These are phyloP conservation scores for Pulveroboletus ravenelii DNA, from an alignment of 768 basidiomycete genomes.

Conservation along the genomic window DNA sequence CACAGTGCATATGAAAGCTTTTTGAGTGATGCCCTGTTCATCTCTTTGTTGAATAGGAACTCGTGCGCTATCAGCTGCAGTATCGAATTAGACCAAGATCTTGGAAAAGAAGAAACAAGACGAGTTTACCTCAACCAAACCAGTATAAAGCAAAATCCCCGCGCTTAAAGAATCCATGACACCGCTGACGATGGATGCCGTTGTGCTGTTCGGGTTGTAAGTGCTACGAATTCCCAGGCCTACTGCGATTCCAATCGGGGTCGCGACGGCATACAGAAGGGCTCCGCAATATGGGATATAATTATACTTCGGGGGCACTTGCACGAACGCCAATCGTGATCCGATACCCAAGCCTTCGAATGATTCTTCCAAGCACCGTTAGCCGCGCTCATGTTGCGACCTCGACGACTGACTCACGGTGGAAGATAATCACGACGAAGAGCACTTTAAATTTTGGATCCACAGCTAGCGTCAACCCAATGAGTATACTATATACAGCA, in stretches of 20 bases:
- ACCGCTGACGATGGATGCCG: conserved; percentile 79
- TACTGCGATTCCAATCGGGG: conserved; percentile 83
- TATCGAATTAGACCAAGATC: conserved; percentile 1
- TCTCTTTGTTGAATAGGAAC: conserved; percentile 85
- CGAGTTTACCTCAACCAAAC: conserved; percentile 65
- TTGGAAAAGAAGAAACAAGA: neutral
- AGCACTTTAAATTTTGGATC: conserved; percentile 72
- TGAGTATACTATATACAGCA: conserved; percentile 52
- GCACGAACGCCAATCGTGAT: conserved; percentile 77
- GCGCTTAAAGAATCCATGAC: conserved; percentile 80
- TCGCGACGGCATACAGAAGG: conserved; percentile 67
- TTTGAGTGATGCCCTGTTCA: conserved; percentile 63
- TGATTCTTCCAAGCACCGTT: conserved; percentile 49
- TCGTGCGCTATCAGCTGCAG: conserved; percentile 86
- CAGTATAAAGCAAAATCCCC: conserved; percentile 86
- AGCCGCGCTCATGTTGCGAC: neutral
- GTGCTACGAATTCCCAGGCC: conserved; percentile 72
- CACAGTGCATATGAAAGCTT: conserved; percentile 68
- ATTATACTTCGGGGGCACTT: conserved; percentile 48
- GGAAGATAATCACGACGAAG: conserved; percentile 88
- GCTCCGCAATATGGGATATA: conserved; percentile 60
- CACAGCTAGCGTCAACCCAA: conserved; percentile 93
- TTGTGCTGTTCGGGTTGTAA: conserved; percentile 78
- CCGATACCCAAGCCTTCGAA: conserved; percentile 96
- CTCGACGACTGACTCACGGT: conserved; percentile 59